These are phyloP conservation scores for Haplographium delicatum DNA, from an alignment of 495 filamentous ascomycete genomes.

Conservation along the genomic window DNA sequence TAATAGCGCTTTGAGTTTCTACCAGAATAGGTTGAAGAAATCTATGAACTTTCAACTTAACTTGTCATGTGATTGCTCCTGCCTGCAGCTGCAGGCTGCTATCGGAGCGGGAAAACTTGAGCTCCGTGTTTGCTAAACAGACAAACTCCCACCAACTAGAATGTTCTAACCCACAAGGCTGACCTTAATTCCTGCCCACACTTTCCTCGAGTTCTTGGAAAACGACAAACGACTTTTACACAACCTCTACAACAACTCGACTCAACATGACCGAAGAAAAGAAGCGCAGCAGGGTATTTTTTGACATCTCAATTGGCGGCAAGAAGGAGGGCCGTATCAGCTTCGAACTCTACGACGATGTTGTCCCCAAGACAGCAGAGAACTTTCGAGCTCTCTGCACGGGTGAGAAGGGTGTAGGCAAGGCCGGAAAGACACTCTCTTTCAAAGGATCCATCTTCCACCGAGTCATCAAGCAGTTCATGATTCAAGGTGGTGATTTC, in stretches of 20 bases:
- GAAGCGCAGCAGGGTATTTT: conserved; percentile 70
- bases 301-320: conserved; percentile 78
- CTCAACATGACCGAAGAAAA: conserved; percentile 24
- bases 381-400: conserved; percentile 98
- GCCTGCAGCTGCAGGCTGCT: too few species aligned
- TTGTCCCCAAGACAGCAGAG: conserved; percentile 89
- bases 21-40: too few species aligned
- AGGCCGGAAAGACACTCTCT: conserved; percentile 77
- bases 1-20: too few species aligned
- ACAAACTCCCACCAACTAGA: background rate
- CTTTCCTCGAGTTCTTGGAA: too few species aligned
- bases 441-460: conserved; percentile 93
- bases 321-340: conserved; percentile 66
- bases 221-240: too few species aligned
- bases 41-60: too few species aligned
- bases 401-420: conserved; percentile 79
- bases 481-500: conserved; percentile 99
- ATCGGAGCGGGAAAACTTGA: too few species aligned
- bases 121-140: too few species aligned
- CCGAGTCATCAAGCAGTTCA: conserved; percentile 96
- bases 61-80: too few species aligned
- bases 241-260: too few species aligned
- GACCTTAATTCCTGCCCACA: too few species aligned
- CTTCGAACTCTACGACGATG: conserved; percentile 84
- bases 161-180: background rate